Evolutionary conservation across 148 eudicot genomes (phyloP), one percentile per base, ranked within the genome.

Genomic region (Talinum fruticosum): DNA sequence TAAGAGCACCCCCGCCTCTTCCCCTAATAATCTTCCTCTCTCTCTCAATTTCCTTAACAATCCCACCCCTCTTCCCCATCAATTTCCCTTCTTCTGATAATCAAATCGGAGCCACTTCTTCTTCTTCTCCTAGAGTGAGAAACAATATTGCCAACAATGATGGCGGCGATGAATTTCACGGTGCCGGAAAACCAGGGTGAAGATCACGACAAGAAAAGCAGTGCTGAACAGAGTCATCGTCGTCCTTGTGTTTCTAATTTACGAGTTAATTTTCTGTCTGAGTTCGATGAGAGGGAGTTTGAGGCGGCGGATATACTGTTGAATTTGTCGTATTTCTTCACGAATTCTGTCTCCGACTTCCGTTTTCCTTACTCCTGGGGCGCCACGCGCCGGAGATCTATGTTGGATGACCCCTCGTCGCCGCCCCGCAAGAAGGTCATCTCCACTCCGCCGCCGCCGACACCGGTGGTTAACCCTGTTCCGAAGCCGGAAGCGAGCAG

Each of bases 371-470:
- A 24, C 34, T 24, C n/a, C 10, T 80, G 83, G 83, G 71, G 33
- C 1, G 15, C 75, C 6, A 80, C 69, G 51, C 71, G 38, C 32
- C 38, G 47, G 61, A 54, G 79, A 47, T 37, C 83, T 30, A 70
- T 44, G 8, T 35, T 59, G 1, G 69, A 68, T 37, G 7, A 41
- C 34, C 23, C 53, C 4, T 73, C 76, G 16, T 23, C 72, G 5
- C 33, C 66, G 37, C 49, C 45, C 47, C 47, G 47, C 47, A 41
- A 41, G 2, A 14, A 8, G 13, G 47, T 41, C 13, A 14, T 41
- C 12, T 62, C 35, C 13, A 0, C 66, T 0, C 44, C 72, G 19
- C 51, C 47, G 8, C 75, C 41, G 2, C 73, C 74, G 8, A 21
- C 1, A 18, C 32, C 51, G 34, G 35, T 15, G 15, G 57, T 51